Conservation (phyloP, 2,329 filamentous ascomycete genomes). For the Colletotrichum shisoi region DNA sequence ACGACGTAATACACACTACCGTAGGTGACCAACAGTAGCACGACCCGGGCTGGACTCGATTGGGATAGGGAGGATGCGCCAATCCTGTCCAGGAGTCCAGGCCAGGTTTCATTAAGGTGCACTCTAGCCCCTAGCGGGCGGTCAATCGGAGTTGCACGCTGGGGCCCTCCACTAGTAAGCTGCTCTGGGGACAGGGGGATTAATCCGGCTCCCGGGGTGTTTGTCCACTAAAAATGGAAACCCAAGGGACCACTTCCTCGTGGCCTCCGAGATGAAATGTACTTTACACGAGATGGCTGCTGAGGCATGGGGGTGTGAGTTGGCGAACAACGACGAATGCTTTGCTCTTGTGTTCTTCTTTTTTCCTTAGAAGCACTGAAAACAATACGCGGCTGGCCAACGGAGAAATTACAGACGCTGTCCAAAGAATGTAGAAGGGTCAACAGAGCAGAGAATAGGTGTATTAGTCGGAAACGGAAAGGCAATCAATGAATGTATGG, state of each 20-base stretch:
- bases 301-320: background rate
- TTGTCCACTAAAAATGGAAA: slow-evolving; percentile 19
- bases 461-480: slow-evolving; percentile 8
- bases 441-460: background rate
- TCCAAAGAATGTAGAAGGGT: background rate
- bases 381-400: background rate
- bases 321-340: background rate
- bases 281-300: slow-evolving; percentile 6
- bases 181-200: slow-evolving; percentile 21
- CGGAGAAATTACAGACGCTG: background rate
- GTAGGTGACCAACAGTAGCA: slow-evolving; percentile 28
- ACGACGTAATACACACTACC: slow-evolving; percentile 38
- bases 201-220: slow-evolving; percentile 31
- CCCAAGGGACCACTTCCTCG: slow-evolving; percentile 22
- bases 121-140: slow-evolving; percentile 27
- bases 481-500: background rate
- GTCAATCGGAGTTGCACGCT: slow-evolving; percentile 36
- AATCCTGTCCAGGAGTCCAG: slow-evolving; percentile 25
- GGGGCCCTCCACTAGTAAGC: slow-evolving; percentile 24
- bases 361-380: background rate
- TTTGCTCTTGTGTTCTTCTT: background rate
- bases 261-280: slow-evolving; percentile 16
- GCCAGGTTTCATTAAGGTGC: slow-evolving; percentile 39
- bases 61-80: slow-evolving; percentile 33
- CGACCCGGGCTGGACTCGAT: slow-evolving; percentile 30